Base-by-base conservation (phyloP, 2,329 filamentous ascomycete genomes). In the Basipetospora chlamydospora region DNA sequence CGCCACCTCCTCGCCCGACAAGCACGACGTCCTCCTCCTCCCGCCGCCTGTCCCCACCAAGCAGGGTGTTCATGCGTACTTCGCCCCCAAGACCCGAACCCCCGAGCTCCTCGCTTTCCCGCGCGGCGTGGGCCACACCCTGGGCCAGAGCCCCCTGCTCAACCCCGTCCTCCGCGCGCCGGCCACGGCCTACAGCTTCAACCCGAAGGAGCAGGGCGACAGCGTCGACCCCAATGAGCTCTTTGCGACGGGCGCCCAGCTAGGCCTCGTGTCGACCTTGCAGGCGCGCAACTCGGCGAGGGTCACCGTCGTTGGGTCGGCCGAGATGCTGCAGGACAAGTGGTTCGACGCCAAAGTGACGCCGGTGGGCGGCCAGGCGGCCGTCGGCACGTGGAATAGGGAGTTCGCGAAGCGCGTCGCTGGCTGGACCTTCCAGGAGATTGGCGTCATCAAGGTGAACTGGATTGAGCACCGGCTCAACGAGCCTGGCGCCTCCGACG, bases 381-480 rank as follows among this genome's bases (percentile, higher is more conserved):
- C 67, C 35, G 63, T 69, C 29, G 70, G 72, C 54, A 80, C 83
- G 10, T 71, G 70, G 47, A 98, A 98, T 63, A 72, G 76, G 49
- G 82, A 82, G 38, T 96, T 98, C 51, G 81, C 82, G 15, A 79
- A 80, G 59, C 76, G 80, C 50, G 58, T 98, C 39, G 78, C 81
- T n/a, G 80, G 73, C n/a, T 98, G 90, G 90, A 76, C 87, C 0
- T 98, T 98, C 67, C 78, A 93, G 61, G 90, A 98, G 64, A 73
- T 79, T 38, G 90, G 90, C 47, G 84, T 98, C 9, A 56, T 98
- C 47, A 80, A 81, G 48, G 82, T 93, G 49, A 84, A 84, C 54
- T 73, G 70, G 49, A 70, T 96, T 44, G 73, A 86, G 60, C 90
- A 98, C 60, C 77, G 77, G 51, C 60, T 78, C 37, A 58, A 73